Evolutionary conservation across 176 grass and related monocot species (phyloP), one percentile per base, ranked within the genome.

Genomic region (Oryza meridionalis): DNA sequence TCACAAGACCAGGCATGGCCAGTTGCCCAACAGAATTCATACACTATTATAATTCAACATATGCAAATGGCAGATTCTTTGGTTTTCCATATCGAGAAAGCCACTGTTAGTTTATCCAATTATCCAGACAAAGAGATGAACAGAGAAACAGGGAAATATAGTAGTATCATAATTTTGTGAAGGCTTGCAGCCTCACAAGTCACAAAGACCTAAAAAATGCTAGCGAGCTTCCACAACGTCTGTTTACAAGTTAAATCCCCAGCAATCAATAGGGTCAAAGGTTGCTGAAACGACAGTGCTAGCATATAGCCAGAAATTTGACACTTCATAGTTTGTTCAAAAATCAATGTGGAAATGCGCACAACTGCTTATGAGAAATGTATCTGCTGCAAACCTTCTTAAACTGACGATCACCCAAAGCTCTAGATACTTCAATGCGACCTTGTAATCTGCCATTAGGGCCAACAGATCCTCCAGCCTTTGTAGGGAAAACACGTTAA

Each of bases 341-440:
- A 22, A 61, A 61, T 70, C 1, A 80, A 65, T n/a, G 82, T 5
- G 44, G 11, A 68, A 80, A 73, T 2, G 3, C 3, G 25, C 17
- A 78, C 9, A 42, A n/a, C 19, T 43, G 9, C 37, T 77, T 59
- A 33, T 70, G 43, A 69, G 35, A 46, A 73, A 73, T 38, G 74
- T 50, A 4, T 58, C 69, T 51, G 16, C 65, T 77, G 43, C 47
- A 37, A 90, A 98, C 92, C 92, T 98, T 98, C 84, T 98, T 98
- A 91, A 95, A 98, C 22, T 95, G 92, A 59, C 87, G 84, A 86
- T 98, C 91, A 73, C 95, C 95, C 19, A 98, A 94, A 69, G 91
- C 92, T 90, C 95, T 98, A 84, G 95, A 98, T 80, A 98, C 92
- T 84, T 98, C 90, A 77, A 95, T 86, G 50, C 95, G 95, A 47